Conservation (phyloP, 352 stramenopile genomes). For the Hyaloperonospora brassicae region DNA sequence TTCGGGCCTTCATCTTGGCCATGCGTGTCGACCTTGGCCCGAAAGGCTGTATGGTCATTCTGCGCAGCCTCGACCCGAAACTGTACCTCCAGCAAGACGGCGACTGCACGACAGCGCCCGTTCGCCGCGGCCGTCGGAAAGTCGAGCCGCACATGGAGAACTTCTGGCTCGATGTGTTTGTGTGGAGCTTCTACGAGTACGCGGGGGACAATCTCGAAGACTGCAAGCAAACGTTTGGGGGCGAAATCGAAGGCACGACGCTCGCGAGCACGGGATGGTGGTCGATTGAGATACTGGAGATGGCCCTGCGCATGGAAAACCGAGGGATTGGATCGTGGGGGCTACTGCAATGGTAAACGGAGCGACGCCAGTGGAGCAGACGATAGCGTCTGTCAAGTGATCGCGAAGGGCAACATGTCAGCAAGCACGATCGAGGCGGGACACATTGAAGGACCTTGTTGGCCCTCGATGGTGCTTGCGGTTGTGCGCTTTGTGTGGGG, state of each 20-base stretch:
- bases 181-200: conserved; percentile 55
- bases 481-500: too few species aligned
- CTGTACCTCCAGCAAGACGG: conserved; percentile 42
- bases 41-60: conserved; percentile 38
- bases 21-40: conserved; percentile 40
- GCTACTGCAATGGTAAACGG: conserved; percentile 23
- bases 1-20: conserved; percentile 55
- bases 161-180: conserved; percentile 65
- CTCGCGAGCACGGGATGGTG: conserved; percentile 50
- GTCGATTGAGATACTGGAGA: conserved; percentile 68
- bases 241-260: conserved; percentile 47
- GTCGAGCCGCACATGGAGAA: conserved; percentile 41
- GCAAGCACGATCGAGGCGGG: too few species aligned
- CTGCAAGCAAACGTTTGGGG: conserved; percentile 53
- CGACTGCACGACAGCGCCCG: conserved; percentile 31
- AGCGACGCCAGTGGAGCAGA: not conserved
- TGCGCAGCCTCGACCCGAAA: conserved; percentile 50
- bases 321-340: conserved; percentile 37
- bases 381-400: too few species aligned
- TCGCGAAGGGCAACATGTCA: too few species aligned
- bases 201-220: conserved; percentile 30
- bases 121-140: conserved; percentile 49
- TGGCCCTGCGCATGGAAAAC: conserved; percentile 50
- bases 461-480: too few species aligned
- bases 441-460: too few species aligned